phyloP scores from a whole-genome alignment of 2,329 filamentous ascomycete species.

The Pseudomassariella vexata region DNA sequence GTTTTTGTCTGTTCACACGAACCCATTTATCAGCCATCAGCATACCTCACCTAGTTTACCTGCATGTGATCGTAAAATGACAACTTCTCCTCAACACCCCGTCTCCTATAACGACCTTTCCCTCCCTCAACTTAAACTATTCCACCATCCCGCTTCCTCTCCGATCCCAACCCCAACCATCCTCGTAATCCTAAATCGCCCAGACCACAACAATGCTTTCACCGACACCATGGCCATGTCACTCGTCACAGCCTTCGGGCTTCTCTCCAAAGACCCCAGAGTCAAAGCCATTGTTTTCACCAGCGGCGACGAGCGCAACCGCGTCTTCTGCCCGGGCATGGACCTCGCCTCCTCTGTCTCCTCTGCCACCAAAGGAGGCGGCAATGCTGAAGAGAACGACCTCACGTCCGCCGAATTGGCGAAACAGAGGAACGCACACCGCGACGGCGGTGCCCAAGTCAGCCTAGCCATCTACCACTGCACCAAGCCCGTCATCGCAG shows the following conservation, averaged over 20 bases:
- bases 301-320: conserved; percentile 39
- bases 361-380: conserved; percentile 13
- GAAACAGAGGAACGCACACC: conserved; percentile 19
- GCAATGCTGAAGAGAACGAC: conserved; percentile 2
- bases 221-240: conserved; percentile 58
- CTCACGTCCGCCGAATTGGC: conserved; percentile 3
- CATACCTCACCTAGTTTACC: no score
- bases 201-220: conserved; percentile 63
- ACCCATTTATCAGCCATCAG: no score
- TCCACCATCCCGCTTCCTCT: conserved; percentile 44
- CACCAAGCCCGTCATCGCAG: conserved; percentile 52
- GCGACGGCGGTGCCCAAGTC: conserved; percentile 47
- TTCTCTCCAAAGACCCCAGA: conserved; percentile 46
- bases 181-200: conserved; percentile 59
- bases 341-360: conserved; percentile 39
- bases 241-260: conserved; percentile 46
- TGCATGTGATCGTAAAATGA: no score
- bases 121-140: conserved; percentile 39
- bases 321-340: conserved; percentile 53
- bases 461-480: conserved; percentile 51
- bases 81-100: conserved; percentile 13
- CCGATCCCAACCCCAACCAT: conserved; percentile 54
- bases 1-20: no score
- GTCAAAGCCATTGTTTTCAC: conserved; percentile 51
- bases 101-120: conserved; percentile 33